Percentiles rank a stretch among this genome's conserved stretches.
phyloP scores from a whole-genome alignment of 768 basidiomycete genomes.

The Suillus subluteus region DNA sequence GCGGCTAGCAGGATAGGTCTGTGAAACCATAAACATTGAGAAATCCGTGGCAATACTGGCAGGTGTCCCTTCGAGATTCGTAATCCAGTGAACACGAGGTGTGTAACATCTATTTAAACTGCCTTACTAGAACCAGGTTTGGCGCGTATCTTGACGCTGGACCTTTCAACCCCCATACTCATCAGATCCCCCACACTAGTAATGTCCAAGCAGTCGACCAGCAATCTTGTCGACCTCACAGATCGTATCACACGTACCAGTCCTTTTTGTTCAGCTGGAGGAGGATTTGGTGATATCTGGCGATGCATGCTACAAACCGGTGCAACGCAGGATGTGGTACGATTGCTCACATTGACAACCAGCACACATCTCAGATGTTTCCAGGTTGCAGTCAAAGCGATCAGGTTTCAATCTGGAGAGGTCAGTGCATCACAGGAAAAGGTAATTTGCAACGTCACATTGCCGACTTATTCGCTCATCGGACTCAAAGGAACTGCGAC shows the following conservation, averaged over 20 bases:
- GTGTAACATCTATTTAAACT: slow-evolving; percentile 5
- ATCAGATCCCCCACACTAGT: not conserved
- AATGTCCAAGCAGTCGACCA: not conserved
- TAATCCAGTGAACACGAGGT: slow-evolving; percentile 5
- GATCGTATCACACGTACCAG: not conserved
- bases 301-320: not conserved
- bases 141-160: slow-evolving; percentile 3
- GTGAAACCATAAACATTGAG: not conserved
- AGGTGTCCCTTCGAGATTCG: not conserved
- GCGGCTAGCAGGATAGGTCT: not conserved
- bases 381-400: slow-evolving; percentile 12
- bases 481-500: slow-evolving; percentile 23
- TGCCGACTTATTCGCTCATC: not conserved
- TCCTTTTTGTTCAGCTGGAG: not conserved
- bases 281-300: slow-evolving; percentile 12
- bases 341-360: not conserved
- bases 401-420: not conserved
- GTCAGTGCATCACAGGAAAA: not conserved
- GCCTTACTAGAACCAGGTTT: slow-evolving; percentile 3
- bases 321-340: not conserved
- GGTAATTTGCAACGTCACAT: not conserved
- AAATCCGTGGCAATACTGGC: not conserved
- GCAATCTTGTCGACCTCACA: slow-evolving; percentile 6
- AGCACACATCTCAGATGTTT: not conserved
- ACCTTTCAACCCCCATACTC: not conserved